Evolutionary conservation across 2,329 filamentous ascomycete genomes (phyloP).

Genomic region (Cryphonectria parasitica): DNA sequence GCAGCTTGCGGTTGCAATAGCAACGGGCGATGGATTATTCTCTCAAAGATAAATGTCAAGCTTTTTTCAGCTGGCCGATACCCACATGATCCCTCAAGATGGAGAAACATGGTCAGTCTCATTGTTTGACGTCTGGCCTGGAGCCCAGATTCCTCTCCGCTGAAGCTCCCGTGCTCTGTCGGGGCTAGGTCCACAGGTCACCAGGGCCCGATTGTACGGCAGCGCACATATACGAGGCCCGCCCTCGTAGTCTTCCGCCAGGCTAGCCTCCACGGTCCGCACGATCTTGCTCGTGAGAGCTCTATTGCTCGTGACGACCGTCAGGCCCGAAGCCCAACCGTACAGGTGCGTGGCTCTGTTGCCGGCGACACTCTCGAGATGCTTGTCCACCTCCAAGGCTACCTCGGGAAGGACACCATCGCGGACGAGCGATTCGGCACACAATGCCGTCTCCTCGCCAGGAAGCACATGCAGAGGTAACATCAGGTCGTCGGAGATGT

Average conservation of each 20-base stretch:
- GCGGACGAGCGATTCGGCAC: slow-evolving; percentile 10
- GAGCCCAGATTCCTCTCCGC: slow-evolving; percentile 1
- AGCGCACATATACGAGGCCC: slow-evolving; percentile 24
- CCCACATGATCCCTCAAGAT: background rate
- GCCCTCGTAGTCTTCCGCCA: slow-evolving; percentile 20
- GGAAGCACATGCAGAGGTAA: slow-evolving; percentile 23
- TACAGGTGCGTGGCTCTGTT: slow-evolving; percentile 23
- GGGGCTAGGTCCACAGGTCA: slow-evolving; percentile 24
- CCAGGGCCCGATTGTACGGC: slow-evolving; percentile 26
- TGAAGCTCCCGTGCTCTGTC: slow-evolving; percentile 3
- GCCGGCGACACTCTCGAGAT: slow-evolving; percentile 17
- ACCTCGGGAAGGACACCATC: slow-evolving; percentile 18
- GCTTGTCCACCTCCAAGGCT: slow-evolving; percentile 20
- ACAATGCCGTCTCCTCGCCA: background rate
- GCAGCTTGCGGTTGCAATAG: background rate
- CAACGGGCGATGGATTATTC: background rate
- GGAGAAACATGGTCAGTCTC: background rate
- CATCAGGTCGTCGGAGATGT: slow-evolving; percentile 20
- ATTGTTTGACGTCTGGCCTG: background rate
- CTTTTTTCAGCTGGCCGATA: background rate
- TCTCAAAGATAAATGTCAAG: background rate
- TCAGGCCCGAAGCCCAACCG: slow-evolving; percentile 12
- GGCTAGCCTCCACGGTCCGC: slow-evolving; percentile 21
- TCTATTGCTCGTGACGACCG: slow-evolving; percentile 26
- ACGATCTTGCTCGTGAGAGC: slow-evolving; percentile 21